These are phyloP conservation scores for Sporothrix protearum DNA, from an alignment of 2,329 filamentous ascomycete species.

Conservation along the genomic window DNA sequence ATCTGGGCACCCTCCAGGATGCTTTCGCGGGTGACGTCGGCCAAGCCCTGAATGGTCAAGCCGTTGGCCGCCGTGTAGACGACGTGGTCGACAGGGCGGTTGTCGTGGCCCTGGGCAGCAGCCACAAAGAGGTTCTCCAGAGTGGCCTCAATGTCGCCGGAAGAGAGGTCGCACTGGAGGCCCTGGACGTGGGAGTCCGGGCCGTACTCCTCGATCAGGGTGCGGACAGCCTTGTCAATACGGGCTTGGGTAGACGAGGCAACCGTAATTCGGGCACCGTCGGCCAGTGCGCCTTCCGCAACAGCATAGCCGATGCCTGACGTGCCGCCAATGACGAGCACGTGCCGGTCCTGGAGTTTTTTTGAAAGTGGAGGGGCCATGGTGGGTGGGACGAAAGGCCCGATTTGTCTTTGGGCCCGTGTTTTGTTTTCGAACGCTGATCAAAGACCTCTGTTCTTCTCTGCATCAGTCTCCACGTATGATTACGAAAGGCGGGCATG, in stretches of 20 bases:
- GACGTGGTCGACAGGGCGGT: slow-evolving; percentile 31
- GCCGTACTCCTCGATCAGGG: slow-evolving; percentile 23
- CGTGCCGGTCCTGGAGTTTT: slow-evolving; percentile 39
- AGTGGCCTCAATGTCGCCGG: slow-evolving; percentile 34
- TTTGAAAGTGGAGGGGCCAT: slow-evolving; percentile 29
- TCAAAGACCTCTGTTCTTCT: too few species aligned
- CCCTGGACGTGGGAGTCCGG: slow-evolving; percentile 30
- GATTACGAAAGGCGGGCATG: too few species aligned
- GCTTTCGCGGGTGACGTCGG: slow-evolving; percentile 31
- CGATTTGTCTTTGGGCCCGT: too few species aligned
- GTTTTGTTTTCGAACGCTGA: too few species aligned
- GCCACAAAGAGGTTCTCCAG: slow-evolving; percentile 34
- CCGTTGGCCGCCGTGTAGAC: slow-evolving; percentile 35
- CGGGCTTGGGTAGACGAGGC: slow-evolving; percentile 54
- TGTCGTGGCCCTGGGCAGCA: slow-evolving; percentile 26
- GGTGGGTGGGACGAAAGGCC: too few species aligned
- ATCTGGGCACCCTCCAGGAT: slow-evolving; percentile 33
- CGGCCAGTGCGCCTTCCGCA: slow-evolving; percentile 54
- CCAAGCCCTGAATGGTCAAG: slow-evolving; percentile 28
- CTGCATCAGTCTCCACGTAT: too few species aligned
- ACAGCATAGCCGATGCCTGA: slow-evolving; percentile 61
- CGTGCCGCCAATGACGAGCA: slow-evolving; percentile 62
- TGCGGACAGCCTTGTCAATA: slow-evolving; percentile 44
- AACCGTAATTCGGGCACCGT: slow-evolving; percentile 55
- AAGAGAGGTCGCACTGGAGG: slow-evolving; percentile 34